Base-by-base conservation (phyloP, 495 filamentous ascomycete genomes). In the Penicillium maclennaniae region DNA sequence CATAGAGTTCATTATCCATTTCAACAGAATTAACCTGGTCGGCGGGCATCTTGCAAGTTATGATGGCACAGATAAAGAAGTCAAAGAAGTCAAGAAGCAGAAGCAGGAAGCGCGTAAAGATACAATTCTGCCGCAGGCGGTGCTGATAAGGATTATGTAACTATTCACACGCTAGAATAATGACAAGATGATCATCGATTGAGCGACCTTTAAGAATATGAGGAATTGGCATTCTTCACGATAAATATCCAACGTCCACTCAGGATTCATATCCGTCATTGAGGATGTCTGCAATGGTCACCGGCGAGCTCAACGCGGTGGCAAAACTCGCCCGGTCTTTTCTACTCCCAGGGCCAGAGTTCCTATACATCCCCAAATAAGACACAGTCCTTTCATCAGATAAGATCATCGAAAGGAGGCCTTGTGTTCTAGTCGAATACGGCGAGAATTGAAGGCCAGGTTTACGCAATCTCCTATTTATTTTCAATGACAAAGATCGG, bases 1-100 rank as follows among this genome's bases (percentile, higher is more conserved):
- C 76, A 56, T 90, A 91, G 20, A 79, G 72, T 23, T 86, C 83
- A 27, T 84, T 81, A 34, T 77, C 74, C 6, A 66, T 39, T 15
- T 74, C 69, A 6, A 55, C 45, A 17, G 51, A 23, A 21, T 49
- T 17, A 36, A 55, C 38, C 15, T 27, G 45, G 28, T 75, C 59
- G 38, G 53, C 47, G n/a, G 70, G 49, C 70, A 75, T 74, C 12
- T 56, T 60, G 31, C 17, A 3, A 27, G 21, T 40, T 31, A 21
- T 34, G n/a, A 6, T 47, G 36, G 28, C 34, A 16, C 4, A 21
- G 34, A 28, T 43, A 47, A 44, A n/a, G n/a, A n/a, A n/a, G n/a
- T n/a, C n/a, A n/a, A 26, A 26, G 31, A 34, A 34, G 31, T 34
- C 10, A 43, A 36, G 31, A 52, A 42, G 41, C n/a, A 27, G 48